These are phyloP conservation scores for Phytophthora tubulina DNA, from an alignment of 352 stramenopile genomes.

Conservation along the genomic window DNA sequence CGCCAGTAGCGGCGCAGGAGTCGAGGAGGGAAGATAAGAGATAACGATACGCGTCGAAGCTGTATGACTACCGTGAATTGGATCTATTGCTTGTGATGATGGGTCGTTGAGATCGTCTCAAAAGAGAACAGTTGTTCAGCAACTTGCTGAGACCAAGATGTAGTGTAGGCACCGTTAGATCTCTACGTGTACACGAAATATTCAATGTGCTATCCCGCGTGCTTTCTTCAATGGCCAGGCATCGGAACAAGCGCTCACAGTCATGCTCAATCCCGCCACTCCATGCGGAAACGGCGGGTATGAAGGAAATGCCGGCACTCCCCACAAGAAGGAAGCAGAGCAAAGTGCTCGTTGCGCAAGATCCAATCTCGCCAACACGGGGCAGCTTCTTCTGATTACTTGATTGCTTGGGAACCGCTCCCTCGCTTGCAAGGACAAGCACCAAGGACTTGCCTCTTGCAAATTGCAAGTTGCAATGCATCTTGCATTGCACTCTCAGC, in stretches of 20 bases:
- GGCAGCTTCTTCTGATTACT: conserved; percentile 6
- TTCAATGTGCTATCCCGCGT: too few species aligned
- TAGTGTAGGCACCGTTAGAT: too few species aligned
- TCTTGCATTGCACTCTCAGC: not conserved
- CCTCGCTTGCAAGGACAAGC: not conserved
- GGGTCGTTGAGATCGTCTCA: not conserved
- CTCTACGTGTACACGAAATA: too few species aligned
- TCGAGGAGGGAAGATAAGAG: conserved; percentile 24
- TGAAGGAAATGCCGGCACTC: not conserved
- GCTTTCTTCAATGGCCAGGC: too few species aligned
- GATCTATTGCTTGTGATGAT: not conserved
- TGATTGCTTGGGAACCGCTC: not conserved
- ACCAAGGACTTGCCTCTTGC: not conserved
- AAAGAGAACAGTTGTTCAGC: not conserved
- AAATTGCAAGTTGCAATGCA: not conserved
- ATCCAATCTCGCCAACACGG: conserved; percentile 11
- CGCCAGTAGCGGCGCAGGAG: conserved; percentile 37
- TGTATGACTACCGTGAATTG: conserved; percentile 38
- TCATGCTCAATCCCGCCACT: conserved; percentile 7
- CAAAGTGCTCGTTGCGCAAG: too few species aligned
- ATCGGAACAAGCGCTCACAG: too few species aligned
- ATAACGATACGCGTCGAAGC: conserved; percentile 39
- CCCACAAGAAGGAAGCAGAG: not conserved
- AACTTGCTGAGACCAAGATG: too few species aligned
- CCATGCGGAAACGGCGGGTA: not conserved